Evolutionary conservation across 2,329 filamentous ascomycete species (phyloP).

Genomic region (Aspergillus pseudoviridinutans): DNA sequence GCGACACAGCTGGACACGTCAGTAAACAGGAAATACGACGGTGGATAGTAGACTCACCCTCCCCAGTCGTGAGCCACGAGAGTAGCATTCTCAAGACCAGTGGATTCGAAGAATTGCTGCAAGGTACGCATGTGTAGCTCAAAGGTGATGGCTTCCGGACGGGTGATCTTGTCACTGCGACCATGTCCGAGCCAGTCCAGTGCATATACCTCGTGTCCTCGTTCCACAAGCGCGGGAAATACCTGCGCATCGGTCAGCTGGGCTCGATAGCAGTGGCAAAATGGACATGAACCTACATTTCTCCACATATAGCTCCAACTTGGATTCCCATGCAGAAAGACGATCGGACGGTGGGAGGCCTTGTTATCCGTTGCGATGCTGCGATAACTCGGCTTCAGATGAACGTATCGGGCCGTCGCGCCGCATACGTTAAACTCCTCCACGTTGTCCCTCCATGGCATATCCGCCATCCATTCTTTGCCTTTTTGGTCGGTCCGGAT

Average conservation of each 20-base stretch:
- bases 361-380: background rate
- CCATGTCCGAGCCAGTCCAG: constrained; percentile 14
- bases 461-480: background rate
- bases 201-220: constrained; percentile 11
- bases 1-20: background rate
- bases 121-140: constrained; percentile 14
- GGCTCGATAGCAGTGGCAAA: background rate
- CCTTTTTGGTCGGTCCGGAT: background rate
- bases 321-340: constrained; percentile 15
- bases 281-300: constrained; percentile 3
- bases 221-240: background rate
- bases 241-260: background rate
- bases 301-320: constrained; percentile 15
- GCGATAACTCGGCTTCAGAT: background rate
- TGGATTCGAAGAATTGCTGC: constrained; percentile 7
- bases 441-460: background rate
- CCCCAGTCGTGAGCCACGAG: background rate
- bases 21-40: background rate
- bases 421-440: background rate
- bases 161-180: constrained; percentile 11
- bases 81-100: constrained; percentile 1
- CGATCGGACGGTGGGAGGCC: constrained; percentile 1
- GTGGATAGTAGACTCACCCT: background rate
- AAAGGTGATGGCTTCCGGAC: constrained; percentile 5
- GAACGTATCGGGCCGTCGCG: background rate